phyloP scores from a whole-genome alignment of 2,329 filamentous ascomycete species.

The Sporothrix phasma region DNA sequence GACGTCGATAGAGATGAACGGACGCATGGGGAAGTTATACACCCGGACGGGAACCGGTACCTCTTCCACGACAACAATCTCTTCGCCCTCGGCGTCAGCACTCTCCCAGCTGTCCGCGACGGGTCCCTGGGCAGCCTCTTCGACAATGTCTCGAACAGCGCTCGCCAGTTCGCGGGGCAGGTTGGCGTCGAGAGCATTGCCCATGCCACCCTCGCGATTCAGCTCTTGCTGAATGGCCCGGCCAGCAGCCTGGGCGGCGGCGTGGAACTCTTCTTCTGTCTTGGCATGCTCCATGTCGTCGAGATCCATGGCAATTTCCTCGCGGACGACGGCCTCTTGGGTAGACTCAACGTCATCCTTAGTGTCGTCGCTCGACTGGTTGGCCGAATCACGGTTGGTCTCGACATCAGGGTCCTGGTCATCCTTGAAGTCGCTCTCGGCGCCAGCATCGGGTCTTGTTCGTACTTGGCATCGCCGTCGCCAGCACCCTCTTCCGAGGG shows the following conservation, averaged over 20 bases:
- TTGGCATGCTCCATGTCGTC: slow-evolving; percentile 40
- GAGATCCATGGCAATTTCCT: slow-evolving; percentile 38
- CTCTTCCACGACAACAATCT: slow-evolving; percentile 54
- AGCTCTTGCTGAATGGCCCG: slow-evolving; percentile 44
- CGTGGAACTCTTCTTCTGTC: slow-evolving; percentile 45
- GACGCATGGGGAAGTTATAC: slow-evolving; percentile 93
- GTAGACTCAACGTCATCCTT: slow-evolving; percentile 44
- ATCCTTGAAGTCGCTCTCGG: slow-evolving; percentile 12
- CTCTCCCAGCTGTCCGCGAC: slow-evolving; percentile 89
- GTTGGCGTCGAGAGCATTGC: slow-evolving; percentile 42
- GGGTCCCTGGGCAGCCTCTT: slow-evolving; percentile 47
- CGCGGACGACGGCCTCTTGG: slow-evolving; percentile 25
- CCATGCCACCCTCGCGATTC: slow-evolving; percentile 40
- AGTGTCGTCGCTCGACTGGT: slow-evolving; percentile 42
- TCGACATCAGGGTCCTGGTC: slow-evolving; percentile 59
- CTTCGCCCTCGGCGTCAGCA: slow-evolving; percentile 58
- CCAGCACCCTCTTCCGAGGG: background rate
- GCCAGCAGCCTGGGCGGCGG: slow-evolving; percentile 37
- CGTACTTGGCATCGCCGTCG: slow-evolving; percentile 12
- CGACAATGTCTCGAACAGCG: slow-evolving; percentile 39
- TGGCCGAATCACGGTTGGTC: slow-evolving; percentile 56
- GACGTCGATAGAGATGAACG: slow-evolving; percentile 84
- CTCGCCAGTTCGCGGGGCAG: slow-evolving; percentile 43
- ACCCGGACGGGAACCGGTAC: slow-evolving; percentile 61
- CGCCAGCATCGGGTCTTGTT: slow-evolving; percentile 36